phyloP scores from a whole-genome alignment of 2,329 filamentous ascomycete species.

The Fusarium decemcellulare region DNA sequence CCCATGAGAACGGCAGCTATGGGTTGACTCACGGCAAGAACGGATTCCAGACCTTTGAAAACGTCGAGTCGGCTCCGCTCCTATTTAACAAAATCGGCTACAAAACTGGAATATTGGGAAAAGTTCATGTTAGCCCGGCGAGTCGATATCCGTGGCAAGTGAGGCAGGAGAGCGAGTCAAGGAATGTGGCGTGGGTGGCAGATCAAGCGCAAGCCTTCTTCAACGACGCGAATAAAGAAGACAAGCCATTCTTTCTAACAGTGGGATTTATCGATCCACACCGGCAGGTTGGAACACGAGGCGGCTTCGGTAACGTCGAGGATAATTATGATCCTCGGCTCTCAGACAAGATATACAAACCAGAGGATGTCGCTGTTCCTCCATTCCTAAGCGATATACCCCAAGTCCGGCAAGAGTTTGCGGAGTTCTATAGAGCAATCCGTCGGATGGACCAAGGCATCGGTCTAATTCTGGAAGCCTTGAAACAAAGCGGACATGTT shows the following conservation, averaged over 20 bases:
- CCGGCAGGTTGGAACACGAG: no score
- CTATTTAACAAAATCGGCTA: constrained; percentile 57
- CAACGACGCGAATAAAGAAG: constrained; percentile 44
- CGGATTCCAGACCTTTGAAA: constrained; percentile 60
- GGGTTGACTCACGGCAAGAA: constrained; percentile 52
- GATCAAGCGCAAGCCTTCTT: constrained; percentile 56
- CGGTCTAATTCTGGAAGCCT: constrained; percentile 54
- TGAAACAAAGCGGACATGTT: constrained; percentile 48
- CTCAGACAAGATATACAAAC: no score
- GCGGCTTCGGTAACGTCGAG: no score
- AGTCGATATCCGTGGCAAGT: constrained; percentile 52
- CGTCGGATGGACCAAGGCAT: constrained; percentile 58
- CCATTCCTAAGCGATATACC: constrained; percentile 54
- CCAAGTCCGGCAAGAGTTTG: constrained; percentile 56
- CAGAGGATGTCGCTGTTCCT: no score
- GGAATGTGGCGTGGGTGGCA: constrained; percentile 58
- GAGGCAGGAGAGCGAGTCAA: constrained; percentile 54
- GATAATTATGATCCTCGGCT: no score
- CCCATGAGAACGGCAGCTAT: constrained; percentile 61
- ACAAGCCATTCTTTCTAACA: constrained; percentile 51
- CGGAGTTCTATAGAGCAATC: constrained; percentile 58
- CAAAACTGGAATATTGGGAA: constrained; percentile 61
- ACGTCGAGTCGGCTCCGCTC: constrained; percentile 56
- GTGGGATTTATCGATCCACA: no score
- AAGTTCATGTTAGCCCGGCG: constrained; percentile 61